Conservation (phyloP, 139 green algal genomes). For the Yamagishiella unicocca region DNA sequence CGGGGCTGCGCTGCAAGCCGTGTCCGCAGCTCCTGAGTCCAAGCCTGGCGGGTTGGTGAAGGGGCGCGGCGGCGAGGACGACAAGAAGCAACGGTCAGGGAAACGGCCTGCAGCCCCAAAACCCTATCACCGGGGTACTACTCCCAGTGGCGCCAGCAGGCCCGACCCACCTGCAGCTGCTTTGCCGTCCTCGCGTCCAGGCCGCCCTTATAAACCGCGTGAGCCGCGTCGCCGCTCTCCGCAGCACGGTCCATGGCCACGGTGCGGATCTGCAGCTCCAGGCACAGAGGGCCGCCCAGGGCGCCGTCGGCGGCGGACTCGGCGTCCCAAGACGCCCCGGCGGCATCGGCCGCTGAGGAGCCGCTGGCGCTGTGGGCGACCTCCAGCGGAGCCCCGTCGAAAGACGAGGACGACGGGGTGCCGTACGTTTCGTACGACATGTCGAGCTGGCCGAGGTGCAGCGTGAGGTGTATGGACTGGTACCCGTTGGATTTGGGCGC, state of each 20-base stretch:
- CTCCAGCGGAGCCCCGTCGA: not conserved
- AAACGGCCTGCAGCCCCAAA: too few relatives aligned
- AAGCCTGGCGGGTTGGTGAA: too few relatives aligned
- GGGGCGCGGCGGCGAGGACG: too few relatives aligned
- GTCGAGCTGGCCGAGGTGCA: slow-evolving; percentile 60
- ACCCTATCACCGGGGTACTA: too few relatives aligned
- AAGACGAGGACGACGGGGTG: not conserved
- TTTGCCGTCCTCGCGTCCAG: slow-evolving; percentile 71
- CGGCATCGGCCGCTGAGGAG: not conserved
- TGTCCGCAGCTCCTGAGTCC: slow-evolving; percentile 64
- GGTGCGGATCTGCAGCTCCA: slow-evolving; percentile 89
- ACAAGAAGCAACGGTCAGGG: too few relatives aligned
- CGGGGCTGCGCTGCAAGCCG: slow-evolving; percentile 5
- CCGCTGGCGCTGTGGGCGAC: not conserved
- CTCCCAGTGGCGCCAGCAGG: too few relatives aligned
- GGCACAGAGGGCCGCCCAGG: slow-evolving; percentile 14
- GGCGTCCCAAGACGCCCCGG: not conserved
- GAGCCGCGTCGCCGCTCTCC: slow-evolving; percentile 85
- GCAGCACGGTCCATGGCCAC: slow-evolving; percentile 86
- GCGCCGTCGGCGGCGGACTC: not conserved
- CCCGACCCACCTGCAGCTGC: slow-evolving; percentile 55
- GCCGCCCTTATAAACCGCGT: slow-evolving; percentile 93
- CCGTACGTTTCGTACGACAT: slow-evolving; percentile 22
- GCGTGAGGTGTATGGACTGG: slow-evolving; percentile 87
- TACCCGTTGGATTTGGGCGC: slow-evolving; percentile 93